phyloP scores from a whole-genome alignment of 2,329 filamentous ascomycete genomes.

The Cladorrhinum sp. region DNA sequence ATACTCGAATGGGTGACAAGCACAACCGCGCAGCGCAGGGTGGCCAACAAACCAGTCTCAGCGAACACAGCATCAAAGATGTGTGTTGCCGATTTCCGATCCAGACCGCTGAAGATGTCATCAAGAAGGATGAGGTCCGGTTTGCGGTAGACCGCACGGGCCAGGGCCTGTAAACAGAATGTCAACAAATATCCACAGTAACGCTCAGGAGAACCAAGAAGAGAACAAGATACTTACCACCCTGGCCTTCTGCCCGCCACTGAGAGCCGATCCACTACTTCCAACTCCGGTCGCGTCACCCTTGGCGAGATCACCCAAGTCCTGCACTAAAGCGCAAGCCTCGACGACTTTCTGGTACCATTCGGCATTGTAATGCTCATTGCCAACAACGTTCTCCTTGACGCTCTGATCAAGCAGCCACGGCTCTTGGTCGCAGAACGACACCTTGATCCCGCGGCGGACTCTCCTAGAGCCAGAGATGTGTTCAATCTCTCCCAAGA shows the following conservation, averaged over 20 bases:
- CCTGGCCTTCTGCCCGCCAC: slow-evolving; percentile 44
- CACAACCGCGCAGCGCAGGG: slow-evolving; percentile 7
- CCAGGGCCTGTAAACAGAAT: slow-evolving; percentile 3
- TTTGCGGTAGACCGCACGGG: slow-evolving; percentile 15
- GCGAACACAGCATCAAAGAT: slow-evolving; percentile 13
- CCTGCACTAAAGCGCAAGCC: slow-evolving; percentile 36
- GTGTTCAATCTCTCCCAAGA: slow-evolving; percentile 23
- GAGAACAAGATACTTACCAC: slow-evolving; percentile 32
- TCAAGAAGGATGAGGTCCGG: slow-evolving; percentile 17
- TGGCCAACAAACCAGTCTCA: slow-evolving; percentile 8
- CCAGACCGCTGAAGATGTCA: slow-evolving; percentile 17
- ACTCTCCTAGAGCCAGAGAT: slow-evolving; percentile 9
- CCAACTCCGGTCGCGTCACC: slow-evolving; percentile 39
- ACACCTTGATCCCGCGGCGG: slow-evolving; percentile 7
- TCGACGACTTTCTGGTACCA: slow-evolving; percentile 33
- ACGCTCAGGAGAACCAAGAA: background rate
- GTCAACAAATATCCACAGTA: background rate
- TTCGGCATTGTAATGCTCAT: slow-evolving; percentile 26
- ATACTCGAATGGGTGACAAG: slow-evolving; percentile 13
- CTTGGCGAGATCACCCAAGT: slow-evolving; percentile 33
- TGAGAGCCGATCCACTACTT: slow-evolving; percentile 41
- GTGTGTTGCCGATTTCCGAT: slow-evolving; percentile 11
- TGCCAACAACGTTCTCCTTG: slow-evolving; percentile 29
- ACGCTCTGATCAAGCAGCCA: slow-evolving; percentile 28
- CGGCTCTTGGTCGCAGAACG: slow-evolving; percentile 15